Percentiles rank a stretch among this genome's conserved stretches.
These are phyloP conservation scores for Hanseniaspora sp. DNA, from an alignment of 1,139 yeast genomes.

Conservation along the genomic window DNA sequence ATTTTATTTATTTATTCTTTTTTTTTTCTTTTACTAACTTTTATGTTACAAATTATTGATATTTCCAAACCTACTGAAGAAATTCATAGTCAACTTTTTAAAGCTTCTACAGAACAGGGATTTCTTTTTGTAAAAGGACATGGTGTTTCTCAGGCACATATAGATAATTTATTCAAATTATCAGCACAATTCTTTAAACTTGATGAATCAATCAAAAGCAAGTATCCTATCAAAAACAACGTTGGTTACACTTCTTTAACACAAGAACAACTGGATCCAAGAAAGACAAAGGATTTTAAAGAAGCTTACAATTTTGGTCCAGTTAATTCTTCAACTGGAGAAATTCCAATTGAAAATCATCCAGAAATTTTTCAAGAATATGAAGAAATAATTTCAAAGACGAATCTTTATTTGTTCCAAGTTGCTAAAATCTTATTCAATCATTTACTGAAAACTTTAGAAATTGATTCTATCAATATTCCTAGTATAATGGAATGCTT, in stretches of 20 bases:
- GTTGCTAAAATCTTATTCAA: slow-evolving; percentile 32
- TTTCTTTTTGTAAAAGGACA: slow-evolving; percentile 67
- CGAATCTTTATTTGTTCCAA: slow-evolving; percentile 32
- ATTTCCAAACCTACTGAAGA: slow-evolving; percentile 35
- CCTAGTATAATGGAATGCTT: slow-evolving; percentile 41
- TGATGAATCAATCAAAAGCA: slow-evolving; percentile 10
- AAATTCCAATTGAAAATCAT: slow-evolving; percentile 33
- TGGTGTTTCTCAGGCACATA: slow-evolving; percentile 48
- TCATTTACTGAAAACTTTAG: slow-evolving; percentile 44
- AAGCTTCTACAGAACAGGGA: slow-evolving; percentile 61
- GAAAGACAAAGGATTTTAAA: slow-evolving; percentile 35
- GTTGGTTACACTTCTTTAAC: slow-evolving; percentile 55
- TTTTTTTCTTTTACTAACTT: no score
- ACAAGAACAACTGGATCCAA: slow-evolving; percentile 49
- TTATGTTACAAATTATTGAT: slow-evolving; percentile 45
- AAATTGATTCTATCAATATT: slow-evolving; percentile 43
- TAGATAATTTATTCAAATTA: slow-evolving; percentile 41
- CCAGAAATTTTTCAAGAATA: slow-evolving; percentile 39
- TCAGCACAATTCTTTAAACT: slow-evolving; percentile 52
- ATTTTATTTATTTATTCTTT: no score
- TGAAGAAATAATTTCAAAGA: slow-evolving; percentile 29
- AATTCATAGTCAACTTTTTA: slow-evolving; percentile 44
- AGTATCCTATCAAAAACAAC: slow-evolving; percentile 41
- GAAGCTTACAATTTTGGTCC: slow-evolving; percentile 31
- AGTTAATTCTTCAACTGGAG: slow-evolving; percentile 25